Conservation (phyloP, 805 yeast species). For the Saccharomyces mikatae region DNA sequence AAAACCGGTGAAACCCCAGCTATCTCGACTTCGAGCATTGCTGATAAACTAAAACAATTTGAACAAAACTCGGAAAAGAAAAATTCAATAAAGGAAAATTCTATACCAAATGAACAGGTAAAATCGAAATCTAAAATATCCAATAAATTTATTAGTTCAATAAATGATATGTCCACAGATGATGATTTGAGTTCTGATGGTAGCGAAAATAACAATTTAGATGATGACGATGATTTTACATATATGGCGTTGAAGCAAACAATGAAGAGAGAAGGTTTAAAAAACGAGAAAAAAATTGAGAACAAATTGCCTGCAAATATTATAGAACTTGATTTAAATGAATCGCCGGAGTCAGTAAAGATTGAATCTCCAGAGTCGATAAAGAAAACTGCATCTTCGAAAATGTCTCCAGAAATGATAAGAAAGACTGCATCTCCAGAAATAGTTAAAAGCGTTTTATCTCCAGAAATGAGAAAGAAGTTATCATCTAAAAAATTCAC, state of each 20-base stretch:
- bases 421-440: background rate
- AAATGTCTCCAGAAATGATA: background rate
- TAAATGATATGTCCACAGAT: conserved; percentile 1
- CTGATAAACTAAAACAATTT: conserved; percentile 28
- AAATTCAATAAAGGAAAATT: background rate
- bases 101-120: background rate
- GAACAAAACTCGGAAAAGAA: conserved; percentile 16
- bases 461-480: background rate
- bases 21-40: conserved; percentile 21
- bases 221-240: conserved; percentile 8
- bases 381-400: background rate
- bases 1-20: background rate
- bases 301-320: background rate
- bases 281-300: background rate
- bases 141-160: background rate
- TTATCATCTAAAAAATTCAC: no score
- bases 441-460: background rate
- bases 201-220: background rate
- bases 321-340: conserved; percentile 5
- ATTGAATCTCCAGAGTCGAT: background rate
- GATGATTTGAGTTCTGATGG: conserved; percentile 1
- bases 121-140: background rate
- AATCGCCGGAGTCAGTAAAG: conserved; percentile 21
- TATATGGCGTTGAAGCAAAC: conserved; percentile 18
- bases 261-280: conserved; percentile 2